Evolutionary conservation across 2,329 filamentous ascomycete genomes (phyloP).

Genomic region (Hypomyces rosellus): DNA sequence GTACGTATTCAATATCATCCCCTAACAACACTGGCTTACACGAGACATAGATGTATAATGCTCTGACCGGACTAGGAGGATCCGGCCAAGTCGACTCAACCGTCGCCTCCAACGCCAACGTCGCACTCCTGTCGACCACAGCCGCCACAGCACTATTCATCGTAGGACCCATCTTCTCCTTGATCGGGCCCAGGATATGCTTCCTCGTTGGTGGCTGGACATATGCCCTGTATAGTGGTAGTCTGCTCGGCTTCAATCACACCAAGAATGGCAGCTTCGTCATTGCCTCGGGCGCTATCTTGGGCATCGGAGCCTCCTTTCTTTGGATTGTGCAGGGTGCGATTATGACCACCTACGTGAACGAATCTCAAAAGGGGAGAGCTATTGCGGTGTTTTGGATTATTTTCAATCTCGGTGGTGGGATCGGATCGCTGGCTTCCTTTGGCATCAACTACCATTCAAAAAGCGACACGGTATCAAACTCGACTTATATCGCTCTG

Average conservation of each 20-base stretch:
- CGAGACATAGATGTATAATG: constrained; percentile 40
- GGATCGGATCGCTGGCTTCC: constrained; percentile 34
- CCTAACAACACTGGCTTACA: background rate
- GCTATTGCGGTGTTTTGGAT: constrained; percentile 40
- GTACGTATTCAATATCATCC: constrained; percentile 22
- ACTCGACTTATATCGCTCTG: constrained; percentile 45
- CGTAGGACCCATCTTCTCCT: constrained; percentile 37
- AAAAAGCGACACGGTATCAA: constrained; percentile 35
- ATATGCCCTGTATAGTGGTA: constrained; percentile 39
- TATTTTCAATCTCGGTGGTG: constrained; percentile 42
- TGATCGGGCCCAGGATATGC: constrained; percentile 35
- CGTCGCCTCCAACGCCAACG: constrained; percentile 40
- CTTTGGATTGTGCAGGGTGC: constrained; percentile 42
- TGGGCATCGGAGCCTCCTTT: constrained; percentile 40
- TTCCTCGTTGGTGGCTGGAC: constrained; percentile 38
- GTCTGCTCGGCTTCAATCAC: constrained; percentile 36
- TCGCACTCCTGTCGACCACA: constrained; percentile 36
- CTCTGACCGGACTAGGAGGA: constrained; percentile 37
- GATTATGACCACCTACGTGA: constrained; percentile 40
- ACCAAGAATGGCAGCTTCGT: constrained; percentile 36
- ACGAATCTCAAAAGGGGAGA: constrained; percentile 31
- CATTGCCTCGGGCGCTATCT: constrained; percentile 37
- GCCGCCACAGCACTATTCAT: constrained; percentile 38
- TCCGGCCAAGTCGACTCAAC: constrained; percentile 39
- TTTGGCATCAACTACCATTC: constrained; percentile 34